Evolutionary conservation across 1,139 yeast species (phyloP).

Genomic region (Geotrichum aggregatum): DNA sequence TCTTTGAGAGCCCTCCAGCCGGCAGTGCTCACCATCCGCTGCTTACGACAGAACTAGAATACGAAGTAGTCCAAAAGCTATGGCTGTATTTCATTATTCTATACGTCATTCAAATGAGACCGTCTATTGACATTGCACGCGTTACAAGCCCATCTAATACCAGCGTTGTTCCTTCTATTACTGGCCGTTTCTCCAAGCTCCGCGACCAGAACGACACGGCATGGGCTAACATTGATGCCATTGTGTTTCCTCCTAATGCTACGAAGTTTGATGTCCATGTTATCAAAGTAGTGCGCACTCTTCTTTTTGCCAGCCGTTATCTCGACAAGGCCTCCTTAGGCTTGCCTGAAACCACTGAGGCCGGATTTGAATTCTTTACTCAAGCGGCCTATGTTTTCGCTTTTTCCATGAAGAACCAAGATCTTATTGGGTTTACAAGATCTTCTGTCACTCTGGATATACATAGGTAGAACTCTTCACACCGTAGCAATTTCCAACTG

Average conservation of each 20-base stretch:
- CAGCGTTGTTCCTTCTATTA: background rate
- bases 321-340: background rate
- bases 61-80: conserved; percentile 22
- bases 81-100: conserved; percentile 28
- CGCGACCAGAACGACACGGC: background rate
- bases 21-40: conserved; percentile 1
- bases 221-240: conserved; percentile 14
- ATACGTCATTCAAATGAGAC: conserved; percentile 30
- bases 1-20: conserved; percentile 17
- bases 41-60: conserved; percentile 24
- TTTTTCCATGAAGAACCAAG: conserved; percentile 3
- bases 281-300: conserved; percentile 31
- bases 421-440: background rate
- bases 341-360: conserved; percentile 7
- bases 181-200: background rate
- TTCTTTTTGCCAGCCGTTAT: conserved; percentile 25
- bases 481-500: too few relatives aligned
- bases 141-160: conserved; percentile 19
- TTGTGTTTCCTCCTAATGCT: conserved; percentile 5
- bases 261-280: conserved; percentile 27
- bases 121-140: conserved; percentile 25
- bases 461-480: background rate
- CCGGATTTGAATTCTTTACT: conserved; percentile 8
- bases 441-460: conserved; percentile 5
- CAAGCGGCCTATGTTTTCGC: conserved; percentile 5